phyloP scores from a whole-genome alignment of 2,329 filamentous ascomycete genomes.

The Fusarium sp. region DNA sequence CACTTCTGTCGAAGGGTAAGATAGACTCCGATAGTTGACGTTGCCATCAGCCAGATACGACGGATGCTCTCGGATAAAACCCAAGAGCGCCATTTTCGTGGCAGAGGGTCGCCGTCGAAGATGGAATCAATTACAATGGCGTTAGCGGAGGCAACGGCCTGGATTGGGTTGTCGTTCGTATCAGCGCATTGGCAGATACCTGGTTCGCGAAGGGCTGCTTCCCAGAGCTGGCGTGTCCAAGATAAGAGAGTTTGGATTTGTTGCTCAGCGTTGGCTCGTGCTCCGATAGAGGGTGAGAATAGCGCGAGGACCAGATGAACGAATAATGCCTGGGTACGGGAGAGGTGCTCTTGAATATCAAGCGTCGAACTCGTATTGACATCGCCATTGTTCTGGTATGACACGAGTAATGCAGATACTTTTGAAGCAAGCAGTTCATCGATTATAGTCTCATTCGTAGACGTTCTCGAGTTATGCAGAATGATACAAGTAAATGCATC shows the following conservation, averaged over 20 bases:
- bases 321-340: slow-evolving; percentile 1
- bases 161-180: accelerated
- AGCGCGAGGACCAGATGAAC: not conserved
- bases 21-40: slow-evolving; percentile 7
- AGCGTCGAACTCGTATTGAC: not conserved
- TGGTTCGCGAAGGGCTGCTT: not conserved
- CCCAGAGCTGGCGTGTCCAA: slow-evolving; percentile 6
- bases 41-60: slow-evolving; percentile 9
- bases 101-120: not conserved
- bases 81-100: slow-evolving; percentile 7
- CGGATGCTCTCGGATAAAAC: slow-evolving; percentile 13
- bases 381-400: accelerated
- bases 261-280: not conserved
- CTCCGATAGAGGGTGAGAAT: not conserved
- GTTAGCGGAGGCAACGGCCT: not conserved
- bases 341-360: not conserved
- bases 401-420: not conserved
- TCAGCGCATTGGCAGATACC: not conserved
- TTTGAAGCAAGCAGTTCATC: not conserved
- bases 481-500: slow-evolving; percentile 4
- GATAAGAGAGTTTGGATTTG: slow-evolving; percentile 3
- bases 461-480: not conserved
- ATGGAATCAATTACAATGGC: not conserved
- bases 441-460: not conserved
- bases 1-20: slow-evolving; percentile 1